Conservation (phyloP, 2,329 filamentous ascomycete genomes). For the Chaetomium strumarium region DNA sequence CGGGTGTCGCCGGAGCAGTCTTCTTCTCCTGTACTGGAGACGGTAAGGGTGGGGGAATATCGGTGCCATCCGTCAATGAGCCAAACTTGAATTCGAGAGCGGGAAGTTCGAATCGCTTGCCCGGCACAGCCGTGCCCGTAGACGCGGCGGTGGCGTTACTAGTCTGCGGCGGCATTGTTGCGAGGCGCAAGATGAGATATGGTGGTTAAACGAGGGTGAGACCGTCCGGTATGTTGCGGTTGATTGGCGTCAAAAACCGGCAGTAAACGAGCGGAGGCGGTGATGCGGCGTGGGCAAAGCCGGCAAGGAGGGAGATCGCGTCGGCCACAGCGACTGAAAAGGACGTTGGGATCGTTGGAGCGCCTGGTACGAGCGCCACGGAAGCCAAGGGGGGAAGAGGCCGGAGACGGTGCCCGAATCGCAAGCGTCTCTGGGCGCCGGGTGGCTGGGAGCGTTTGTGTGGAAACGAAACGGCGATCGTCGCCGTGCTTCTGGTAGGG, state of each 20-base stretch:
- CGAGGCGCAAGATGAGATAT: neutral
- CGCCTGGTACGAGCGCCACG: neutral
- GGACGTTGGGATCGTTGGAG: constrained; percentile 9
- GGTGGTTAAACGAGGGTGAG: neutral
- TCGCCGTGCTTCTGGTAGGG: neutral
- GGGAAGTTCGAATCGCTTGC: constrained; percentile 48
- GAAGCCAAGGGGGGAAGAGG: constrained; percentile 12
- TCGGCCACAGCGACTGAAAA: neutral
- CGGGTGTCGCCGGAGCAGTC: constrained; percentile 36
- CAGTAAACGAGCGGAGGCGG: neutral
- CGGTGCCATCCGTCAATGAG: constrained; percentile 54
- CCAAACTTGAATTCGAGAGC: constrained; percentile 53
- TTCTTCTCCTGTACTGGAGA: constrained; percentile 45
- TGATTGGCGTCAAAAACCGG: neutral
- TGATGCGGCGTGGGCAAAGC: neutral
- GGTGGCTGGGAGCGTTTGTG: constrained; percentile 15
- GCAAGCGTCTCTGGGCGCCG: constrained; percentile 3
- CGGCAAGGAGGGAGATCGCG: neutral
- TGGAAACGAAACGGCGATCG: constrained; percentile 18
- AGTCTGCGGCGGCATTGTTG: constrained; percentile 27
- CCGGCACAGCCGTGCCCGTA: constrained; percentile 10
- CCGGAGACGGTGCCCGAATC: constrained; percentile 9
- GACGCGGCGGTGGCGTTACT: constrained; percentile 21
- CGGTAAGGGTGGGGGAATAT: constrained; percentile 53
- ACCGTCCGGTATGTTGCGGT: neutral